Percentiles rank a stretch among this genome's conserved stretches.
Evolutionary conservation across 495 filamentous ascomycete genomes (phyloP).

Genomic region (Penicillium paradoxum): DNA sequence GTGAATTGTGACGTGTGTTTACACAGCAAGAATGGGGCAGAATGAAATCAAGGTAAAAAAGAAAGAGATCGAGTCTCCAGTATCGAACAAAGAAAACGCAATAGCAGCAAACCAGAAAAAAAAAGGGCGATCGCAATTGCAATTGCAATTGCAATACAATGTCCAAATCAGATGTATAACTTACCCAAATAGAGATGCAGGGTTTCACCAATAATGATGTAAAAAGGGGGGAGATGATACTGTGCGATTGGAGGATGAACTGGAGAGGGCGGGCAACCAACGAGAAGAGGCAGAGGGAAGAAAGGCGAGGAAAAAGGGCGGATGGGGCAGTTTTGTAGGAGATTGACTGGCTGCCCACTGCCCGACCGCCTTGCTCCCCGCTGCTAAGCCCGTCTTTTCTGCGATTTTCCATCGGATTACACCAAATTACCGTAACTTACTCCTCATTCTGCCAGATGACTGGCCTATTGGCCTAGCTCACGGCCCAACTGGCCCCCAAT

Average conservation of each 20-base stretch:
- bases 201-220: conserved; percentile 9
- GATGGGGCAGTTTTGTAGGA: conserved; percentile 47
- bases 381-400: conserved; percentile 1
- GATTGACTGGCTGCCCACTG: conserved; percentile 9
- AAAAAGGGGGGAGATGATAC: conserved; percentile 18
- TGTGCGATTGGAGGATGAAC: conserved; percentile 29
- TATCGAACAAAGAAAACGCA: neutral
- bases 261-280: conserved; percentile 39
- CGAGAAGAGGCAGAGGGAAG: conserved; percentile 43
- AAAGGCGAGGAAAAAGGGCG: conserved; percentile 40
- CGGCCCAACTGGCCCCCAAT: neutral
- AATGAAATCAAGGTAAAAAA: neutral
- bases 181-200: conserved; percentile 3
- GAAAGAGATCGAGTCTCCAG: neutral
- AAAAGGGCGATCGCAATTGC: neutral
- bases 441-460: neutral
- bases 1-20: conserved; percentile 5
- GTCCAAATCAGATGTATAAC: neutral
- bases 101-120: neutral
- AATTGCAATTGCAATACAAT: neutral
- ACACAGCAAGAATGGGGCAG: conserved; percentile 7
- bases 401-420: neutral
- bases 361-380: conserved; percentile 5
- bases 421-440: neutral
- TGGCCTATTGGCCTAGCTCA: neutral